Conservation (phyloP, 495 filamentous ascomycete genomes). For the Astrothelium macrocarpum region DNA sequence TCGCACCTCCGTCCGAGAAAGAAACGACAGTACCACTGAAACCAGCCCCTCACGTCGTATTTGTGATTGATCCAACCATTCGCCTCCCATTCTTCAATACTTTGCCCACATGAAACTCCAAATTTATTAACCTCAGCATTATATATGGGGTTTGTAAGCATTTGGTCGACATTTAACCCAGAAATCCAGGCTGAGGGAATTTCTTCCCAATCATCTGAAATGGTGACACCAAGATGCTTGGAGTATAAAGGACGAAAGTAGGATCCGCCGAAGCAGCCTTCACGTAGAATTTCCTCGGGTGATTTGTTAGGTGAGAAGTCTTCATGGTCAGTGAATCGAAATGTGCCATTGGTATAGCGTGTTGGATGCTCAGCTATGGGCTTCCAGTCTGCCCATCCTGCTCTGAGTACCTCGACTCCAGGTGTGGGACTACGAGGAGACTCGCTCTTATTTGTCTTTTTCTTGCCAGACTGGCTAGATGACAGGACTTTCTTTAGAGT, state of each 20-base stretch:
- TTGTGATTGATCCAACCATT: conserved; percentile 40
- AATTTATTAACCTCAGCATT: conserved; percentile 40
- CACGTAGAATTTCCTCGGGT: conserved; percentile 38
- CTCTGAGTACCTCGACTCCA: conserved; percentile 28
- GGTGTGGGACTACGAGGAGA: conserved; percentile 7
- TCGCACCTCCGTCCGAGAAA: conserved; percentile 39
- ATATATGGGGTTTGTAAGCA: conserved; percentile 30
- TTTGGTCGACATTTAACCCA: conserved; percentile 29
- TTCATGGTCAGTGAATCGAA: conserved; percentile 36
- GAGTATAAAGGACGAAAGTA: conserved; percentile 40
- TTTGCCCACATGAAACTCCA: conserved; percentile 39
- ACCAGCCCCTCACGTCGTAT: conserved; percentile 41
- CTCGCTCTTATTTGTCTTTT: background rate
- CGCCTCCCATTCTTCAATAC: conserved; percentile 43
- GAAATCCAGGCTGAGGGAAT: conserved; percentile 34
- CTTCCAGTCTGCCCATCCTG: conserved; percentile 37
- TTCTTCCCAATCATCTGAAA: conserved; percentile 36
- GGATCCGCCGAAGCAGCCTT: conserved; percentile 40
- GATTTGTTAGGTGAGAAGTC: conserved; percentile 41
- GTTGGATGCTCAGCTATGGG: conserved; percentile 28
- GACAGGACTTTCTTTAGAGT: background rate
- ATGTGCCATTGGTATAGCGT: conserved; percentile 31
- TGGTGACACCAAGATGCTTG: conserved; percentile 29
- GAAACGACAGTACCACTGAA: conserved; percentile 45
- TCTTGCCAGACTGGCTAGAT: background rate